A percentile compares a stretch with the other conserved stretches of the same genome.
Conservation (phyloP, 1,284 basidiomycete species). For the Leccinum ambiguum region DNA sequence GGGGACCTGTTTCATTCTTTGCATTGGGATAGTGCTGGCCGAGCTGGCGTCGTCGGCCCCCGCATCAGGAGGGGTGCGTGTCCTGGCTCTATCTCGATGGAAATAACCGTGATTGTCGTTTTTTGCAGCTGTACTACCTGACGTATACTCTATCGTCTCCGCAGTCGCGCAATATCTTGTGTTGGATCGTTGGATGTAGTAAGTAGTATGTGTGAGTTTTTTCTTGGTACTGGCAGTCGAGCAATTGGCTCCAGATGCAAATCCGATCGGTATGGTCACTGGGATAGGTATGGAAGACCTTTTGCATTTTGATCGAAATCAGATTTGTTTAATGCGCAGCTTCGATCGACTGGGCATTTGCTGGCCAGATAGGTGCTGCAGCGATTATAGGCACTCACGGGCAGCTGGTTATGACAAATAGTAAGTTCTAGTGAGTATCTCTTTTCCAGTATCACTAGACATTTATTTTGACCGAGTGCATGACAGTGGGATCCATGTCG, state of each 20-base stretch:
- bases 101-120: background rate
- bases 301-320: background rate
- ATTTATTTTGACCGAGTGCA: too few species aligned
- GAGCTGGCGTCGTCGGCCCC: constrained; percentile 75
- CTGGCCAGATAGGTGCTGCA: constrained; percentile 19
- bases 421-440: constrained; percentile 32
- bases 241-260: constrained; percentile 31
- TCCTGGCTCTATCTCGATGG: background rate
- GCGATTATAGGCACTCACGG: constrained; percentile 34
- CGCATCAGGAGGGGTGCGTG: constrained; percentile 43
- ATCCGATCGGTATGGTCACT: constrained; percentile 40
- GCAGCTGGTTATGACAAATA: constrained; percentile 29
- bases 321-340: constrained; percentile 24
- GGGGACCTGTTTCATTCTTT: constrained; percentile 11
- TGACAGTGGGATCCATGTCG: constrained; percentile 33
- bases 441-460: too few species aligned
- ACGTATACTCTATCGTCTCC: constrained; percentile 37
- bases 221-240: background rate
- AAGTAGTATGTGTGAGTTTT: background rate
- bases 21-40: constrained; percentile 67
- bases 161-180: constrained; percentile 34
- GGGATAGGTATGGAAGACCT: constrained; percentile 21
- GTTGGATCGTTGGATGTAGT: constrained; percentile 42
- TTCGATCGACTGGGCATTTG: constrained; percentile 45
- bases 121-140: constrained; percentile 37